Base-by-base conservation (phyloP, 768 basidiomycete species). In the Leccinum uliginosum region DNA sequence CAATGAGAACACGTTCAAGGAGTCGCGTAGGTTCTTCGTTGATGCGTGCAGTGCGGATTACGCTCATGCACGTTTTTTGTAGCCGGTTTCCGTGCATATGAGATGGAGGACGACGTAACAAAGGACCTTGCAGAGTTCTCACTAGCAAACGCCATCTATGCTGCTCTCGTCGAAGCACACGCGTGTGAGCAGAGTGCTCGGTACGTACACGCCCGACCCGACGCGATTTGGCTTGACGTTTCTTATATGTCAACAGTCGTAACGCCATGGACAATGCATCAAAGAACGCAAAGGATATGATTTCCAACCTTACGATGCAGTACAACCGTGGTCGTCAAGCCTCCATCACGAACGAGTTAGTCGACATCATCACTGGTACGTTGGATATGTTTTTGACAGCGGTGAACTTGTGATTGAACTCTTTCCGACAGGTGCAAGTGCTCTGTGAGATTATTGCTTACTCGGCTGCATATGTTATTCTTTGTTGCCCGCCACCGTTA, bases 211-310 rank as follows among this genome's bases (percentile, higher is more conserved):
- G 12, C 17, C 1, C 21, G 23, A 27, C 3, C 3, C 26, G 27
- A 8, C 6, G 19, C 4, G 6, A 30, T 24, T 35, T 2, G 26
- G 17, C 21, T 8, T 11, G 10, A 27, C 10, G 6, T 50, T 40
- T 59, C 38, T 59, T 50, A 1, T 12, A 9, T 29, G 14, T 29
- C 43, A 21, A 55, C 56, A 66, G 96, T 74, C 89, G 96, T 65
- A 98, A 96, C 65, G 97, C 97, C 68, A 99, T 99, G 97, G 97
- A 98, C 84, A 98, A 93, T 70, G 96, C 96, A 49, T 93, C 95
- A 63, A 99, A 99, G 86, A 98, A 99, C 74, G 97, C 97, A 56
- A 78, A 76, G 32, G 94, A 95, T 75, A 97, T 98, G 94, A 96
- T 98, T 68, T 74, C 74, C 59, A 73, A 78, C 46, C 80, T 98